A percentile compares a stretch with the other conserved stretches of the same genome.
These are phyloP conservation scores for Mortierella sp. DNA, from an alignment of 371 early-diverging fungal genomes.

Conservation along the genomic window DNA sequence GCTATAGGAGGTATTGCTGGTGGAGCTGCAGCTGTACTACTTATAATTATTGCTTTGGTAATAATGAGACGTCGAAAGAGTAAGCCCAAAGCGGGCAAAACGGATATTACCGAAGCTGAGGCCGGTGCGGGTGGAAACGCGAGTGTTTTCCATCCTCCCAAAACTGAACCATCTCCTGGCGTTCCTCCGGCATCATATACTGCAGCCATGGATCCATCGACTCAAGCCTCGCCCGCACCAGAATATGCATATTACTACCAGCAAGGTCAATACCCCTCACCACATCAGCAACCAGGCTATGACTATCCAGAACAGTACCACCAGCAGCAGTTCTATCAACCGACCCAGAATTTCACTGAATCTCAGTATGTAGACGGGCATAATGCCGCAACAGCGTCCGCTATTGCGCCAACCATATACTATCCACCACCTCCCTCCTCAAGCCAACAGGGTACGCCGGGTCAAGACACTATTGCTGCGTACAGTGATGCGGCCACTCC, in stretches of 20 bases:
- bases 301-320: slow-evolving; percentile 1
- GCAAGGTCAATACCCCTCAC: background rate
- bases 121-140: no score
- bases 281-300: background rate
- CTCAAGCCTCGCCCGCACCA: background rate
- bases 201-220: no score
- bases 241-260: background rate
- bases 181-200: no score
- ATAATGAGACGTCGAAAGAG: slow-evolving; percentile 2
- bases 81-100: background rate
- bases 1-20: slow-evolving; percentile 32
- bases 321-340: slow-evolving; percentile 8
- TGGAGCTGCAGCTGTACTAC: slow-evolving; percentile 14
- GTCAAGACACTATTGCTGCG: background rate
- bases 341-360: background rate
- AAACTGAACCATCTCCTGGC: no score
- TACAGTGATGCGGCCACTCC: background rate
- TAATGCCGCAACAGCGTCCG: background rate
- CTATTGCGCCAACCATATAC: background rate
- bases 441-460: background rate
- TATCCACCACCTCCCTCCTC: slow-evolving; percentile 21
- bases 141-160: no score
- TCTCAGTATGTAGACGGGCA: background rate
- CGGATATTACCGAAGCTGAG: no score
- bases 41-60: background rate